Conservation (phyloP, 2,329 filamentous ascomycete genomes). For the Bisporella sp. region DNA sequence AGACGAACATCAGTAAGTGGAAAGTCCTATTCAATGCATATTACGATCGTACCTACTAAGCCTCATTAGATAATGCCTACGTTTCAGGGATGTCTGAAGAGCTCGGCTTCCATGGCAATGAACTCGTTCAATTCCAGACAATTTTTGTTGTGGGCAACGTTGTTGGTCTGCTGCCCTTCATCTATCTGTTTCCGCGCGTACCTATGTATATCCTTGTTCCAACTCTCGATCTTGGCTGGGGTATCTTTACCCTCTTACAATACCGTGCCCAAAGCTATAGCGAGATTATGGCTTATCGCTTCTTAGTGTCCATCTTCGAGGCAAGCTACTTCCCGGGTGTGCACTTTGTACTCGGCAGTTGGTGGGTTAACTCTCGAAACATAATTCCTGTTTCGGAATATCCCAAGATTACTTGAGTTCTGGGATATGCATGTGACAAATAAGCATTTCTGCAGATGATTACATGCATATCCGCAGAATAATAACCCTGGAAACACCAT, state of each 20-base stretch:
- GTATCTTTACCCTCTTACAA: slow-evolving; percentile 17
- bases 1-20: slow-evolving; percentile 14
- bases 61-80: slow-evolving; percentile 19
- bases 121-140: slow-evolving; percentile 31
- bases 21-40: not conserved
- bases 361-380: slow-evolving; percentile 17
- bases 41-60: not conserved
- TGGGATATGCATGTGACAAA: no score
- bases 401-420: not conserved
- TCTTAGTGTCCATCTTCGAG: slow-evolving; percentile 26
- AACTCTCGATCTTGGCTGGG: slow-evolving; percentile 15
- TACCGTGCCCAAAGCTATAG: slow-evolving; percentile 34
- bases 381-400: not conserved
- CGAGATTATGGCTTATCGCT: slow-evolving; percentile 44
- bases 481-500: not conserved
- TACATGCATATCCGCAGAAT: not conserved
- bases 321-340: slow-evolving; percentile 26
- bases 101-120: slow-evolving; percentile 41
- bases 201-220: slow-evolving; percentile 18
- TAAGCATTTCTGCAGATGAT: no score
- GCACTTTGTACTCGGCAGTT: slow-evolving; percentile 29
- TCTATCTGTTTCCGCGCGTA: slow-evolving; percentile 17
- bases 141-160: slow-evolving; percentile 15
- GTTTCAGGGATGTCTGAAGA: slow-evolving; percentile 29
- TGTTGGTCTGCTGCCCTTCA: slow-evolving; percentile 16